Evolutionary conservation across 2,329 filamentous ascomycete genomes (phyloP), one percentile per base, ranked within the genome.

Genomic region (Nemania diffusa): DNA sequence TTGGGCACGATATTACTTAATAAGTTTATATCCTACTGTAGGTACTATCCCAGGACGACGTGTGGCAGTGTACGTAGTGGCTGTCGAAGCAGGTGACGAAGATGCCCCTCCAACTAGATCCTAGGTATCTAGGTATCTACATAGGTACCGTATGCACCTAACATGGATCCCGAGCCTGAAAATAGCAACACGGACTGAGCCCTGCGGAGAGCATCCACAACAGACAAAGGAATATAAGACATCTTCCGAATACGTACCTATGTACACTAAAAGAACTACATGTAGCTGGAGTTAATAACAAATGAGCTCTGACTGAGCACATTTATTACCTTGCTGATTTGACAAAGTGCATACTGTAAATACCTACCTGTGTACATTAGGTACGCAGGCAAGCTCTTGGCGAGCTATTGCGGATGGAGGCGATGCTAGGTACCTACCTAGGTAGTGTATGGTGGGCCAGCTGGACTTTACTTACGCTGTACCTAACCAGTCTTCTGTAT

Each of bases 1-100:
- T 15, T 13, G 15, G 37, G 17, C 17, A 40, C n/a, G n/a, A n/a
- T n/a, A 40, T 40, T 40, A 40, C 5, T 40, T 40, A 40, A 17
- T 40, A 11, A 40, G 11, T 11, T 40, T 11, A 11, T 40, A 40
- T 15, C 37, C 15, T 15, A 9, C 29, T 9, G n/a, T n/a, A n/a
- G n/a, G n/a, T 32, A 32, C 29, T 32, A 32, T 32, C 5, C 9
- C 11, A 5, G 32, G 32, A 40, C n/a, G n/a, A n/a, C n/a, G n/a
- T n/a, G 37, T 37, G 11, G 24, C 5, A 17, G 26, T 24, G 22
- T 56, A 44, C 64, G 59, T 29, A 58, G 55, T 59, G 22, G 24
- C 59, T 52, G 56, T 60, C 61, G 51, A 44, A 26, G 64, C 37
- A 20, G 60, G 57, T 65, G 67, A 67, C 64, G 68, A 64, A 65